Percentiles rank a stretch among this genome's conserved stretches.
These are phyloP conservation scores for Fusarium protoensiforme DNA, from an alignment of 2,329 filamentous ascomycete species.

Conservation along the genomic window DNA sequence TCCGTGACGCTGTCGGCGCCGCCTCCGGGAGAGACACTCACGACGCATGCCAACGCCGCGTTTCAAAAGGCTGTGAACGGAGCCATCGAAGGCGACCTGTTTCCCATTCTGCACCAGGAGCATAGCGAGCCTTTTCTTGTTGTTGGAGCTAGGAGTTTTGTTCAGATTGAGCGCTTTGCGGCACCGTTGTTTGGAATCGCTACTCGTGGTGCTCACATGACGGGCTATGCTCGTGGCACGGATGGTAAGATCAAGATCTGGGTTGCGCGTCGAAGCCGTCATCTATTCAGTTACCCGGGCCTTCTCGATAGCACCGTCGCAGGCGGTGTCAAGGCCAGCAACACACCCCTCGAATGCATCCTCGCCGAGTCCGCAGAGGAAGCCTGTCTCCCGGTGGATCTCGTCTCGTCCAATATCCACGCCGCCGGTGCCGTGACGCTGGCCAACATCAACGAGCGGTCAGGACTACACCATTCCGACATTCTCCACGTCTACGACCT, in stretches of 20 bases:
- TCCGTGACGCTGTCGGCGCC: slow-evolving; percentile 48
- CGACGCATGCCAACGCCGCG: slow-evolving; percentile 49
- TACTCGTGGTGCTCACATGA: slow-evolving; percentile 74
- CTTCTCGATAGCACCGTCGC: slow-evolving; percentile 86
- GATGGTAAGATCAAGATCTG: slow-evolving; percentile 70
- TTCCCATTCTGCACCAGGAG: slow-evolving; percentile 51
- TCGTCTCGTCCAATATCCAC: slow-evolving; percentile 41
- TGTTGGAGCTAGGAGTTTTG: slow-evolving; percentile 49
- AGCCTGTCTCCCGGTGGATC: slow-evolving; percentile 56
- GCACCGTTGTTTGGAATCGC: slow-evolving; percentile 74
- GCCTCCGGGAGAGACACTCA: slow-evolving; percentile 35
- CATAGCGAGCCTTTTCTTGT: slow-evolving; percentile 58
- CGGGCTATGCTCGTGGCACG: slow-evolving; percentile 61
- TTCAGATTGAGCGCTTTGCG: slow-evolving; percentile 69
- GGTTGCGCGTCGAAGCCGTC: slow-evolving; percentile 74
- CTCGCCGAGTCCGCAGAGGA: slow-evolving; percentile 80
- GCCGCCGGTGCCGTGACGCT: slow-evolving; percentile 50
- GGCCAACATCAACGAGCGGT: slow-evolving; percentile 43
- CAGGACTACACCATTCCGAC: slow-evolving; percentile 49
- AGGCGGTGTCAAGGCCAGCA: slow-evolving; percentile 76
- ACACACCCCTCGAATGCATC: slow-evolving; percentile 74
- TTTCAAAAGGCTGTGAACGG: slow-evolving; percentile 54
- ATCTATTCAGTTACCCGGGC: slow-evolving; percentile 77
- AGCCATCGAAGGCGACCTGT: slow-evolving; percentile 50
- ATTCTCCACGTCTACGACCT: slow-evolving; percentile 79